A percentile compares a stretch with the other conserved stretches of the same genome.
phyloP scores from a whole-genome alignment of 1,139 yeast species.

The Kluyveromyces sp. region DNA sequence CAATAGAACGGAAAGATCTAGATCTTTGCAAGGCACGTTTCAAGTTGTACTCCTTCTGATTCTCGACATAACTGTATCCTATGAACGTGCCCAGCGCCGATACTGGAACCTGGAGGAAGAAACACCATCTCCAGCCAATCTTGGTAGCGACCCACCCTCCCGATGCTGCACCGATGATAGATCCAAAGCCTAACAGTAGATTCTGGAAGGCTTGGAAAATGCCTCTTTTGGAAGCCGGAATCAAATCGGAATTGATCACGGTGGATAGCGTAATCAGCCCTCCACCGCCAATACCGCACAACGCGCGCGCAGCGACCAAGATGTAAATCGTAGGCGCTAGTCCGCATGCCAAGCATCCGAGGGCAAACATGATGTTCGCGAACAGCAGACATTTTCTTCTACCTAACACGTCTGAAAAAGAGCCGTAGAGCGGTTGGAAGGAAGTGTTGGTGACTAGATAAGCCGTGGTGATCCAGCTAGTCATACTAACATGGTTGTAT shows the following conservation, averaged over 20 bases:
- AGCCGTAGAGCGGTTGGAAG: conserved; percentile 33
- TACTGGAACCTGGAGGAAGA: conserved; percentile 53
- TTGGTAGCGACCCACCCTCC: conserved; percentile 63
- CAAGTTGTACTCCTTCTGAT: conserved; percentile 18
- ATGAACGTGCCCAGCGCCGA: conserved; percentile 40
- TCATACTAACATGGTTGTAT: conserved; percentile 35
- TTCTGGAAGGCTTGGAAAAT: conserved; percentile 5
- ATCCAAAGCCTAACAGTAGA: conserved; percentile 13
- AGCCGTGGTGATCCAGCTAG: conserved; percentile 30
- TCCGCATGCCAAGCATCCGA: conserved; percentile 22
- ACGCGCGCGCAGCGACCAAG: conserved; percentile 12
- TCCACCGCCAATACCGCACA: conserved; percentile 15
- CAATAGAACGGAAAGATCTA: conserved; percentile 19
- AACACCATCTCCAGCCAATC: conserved; percentile 69
- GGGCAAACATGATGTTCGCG: conserved; percentile 24
- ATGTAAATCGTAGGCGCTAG: conserved; percentile 10
- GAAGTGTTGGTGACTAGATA: conserved; percentile 28
- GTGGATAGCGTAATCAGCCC: conserved; percentile 14
- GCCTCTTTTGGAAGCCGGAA: conserved; percentile 11
- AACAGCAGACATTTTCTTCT: conserved; percentile 29
- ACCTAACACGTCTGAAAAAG: conserved; percentile 35
- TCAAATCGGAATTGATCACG: conserved; percentile 13
- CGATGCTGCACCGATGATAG: conserved; percentile 30
- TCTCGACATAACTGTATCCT: conserved; percentile 33
- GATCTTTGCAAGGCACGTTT: conserved; percentile 11